Percentiles rank a stretch among this genome's conserved stretches.
Conservation (phyloP, 2,329 filamentous ascomycete genomes). For the Madurella fahalii region DNA sequence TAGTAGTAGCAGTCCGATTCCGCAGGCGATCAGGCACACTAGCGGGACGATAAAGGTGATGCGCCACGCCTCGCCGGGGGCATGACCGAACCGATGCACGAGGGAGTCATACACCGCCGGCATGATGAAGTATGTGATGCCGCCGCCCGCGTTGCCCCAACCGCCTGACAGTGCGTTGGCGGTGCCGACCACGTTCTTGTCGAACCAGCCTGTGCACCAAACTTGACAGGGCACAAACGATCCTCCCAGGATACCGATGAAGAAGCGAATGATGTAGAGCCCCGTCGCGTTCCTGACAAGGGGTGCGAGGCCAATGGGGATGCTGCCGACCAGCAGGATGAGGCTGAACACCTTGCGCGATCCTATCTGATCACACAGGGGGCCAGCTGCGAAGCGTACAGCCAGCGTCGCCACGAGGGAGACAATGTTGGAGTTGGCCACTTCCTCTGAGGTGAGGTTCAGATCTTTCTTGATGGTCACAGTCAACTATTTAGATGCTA, state of each 20-base stretch:
- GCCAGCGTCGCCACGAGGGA: conserved; percentile 70
- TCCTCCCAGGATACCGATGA: conserved; percentile 73
- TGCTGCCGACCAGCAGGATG: conserved; percentile 66
- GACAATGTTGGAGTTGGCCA: conserved; percentile 88
- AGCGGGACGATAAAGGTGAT: conserved; percentile 82
- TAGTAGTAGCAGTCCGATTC: conserved; percentile 62
- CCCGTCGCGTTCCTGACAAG: conserved; percentile 64
- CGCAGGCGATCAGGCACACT: conserved; percentile 64
- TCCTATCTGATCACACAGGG: conserved; percentile 77
- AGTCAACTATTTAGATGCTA: conserved; percentile 50
- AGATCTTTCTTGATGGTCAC: conserved; percentile 79
- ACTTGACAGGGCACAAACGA: conserved; percentile 85
- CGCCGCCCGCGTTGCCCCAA: conserved; percentile 81
- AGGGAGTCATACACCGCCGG: conserved; percentile 70
- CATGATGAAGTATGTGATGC: conserved; percentile 92
- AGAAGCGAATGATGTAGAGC: conserved; percentile 71
- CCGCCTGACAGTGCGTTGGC: conserved; percentile 82
- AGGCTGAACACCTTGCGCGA: conserved; percentile 74
- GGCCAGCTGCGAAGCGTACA: conserved; percentile 72
- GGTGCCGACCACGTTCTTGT: conserved; percentile 86
- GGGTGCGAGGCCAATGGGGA: conserved; percentile 81
- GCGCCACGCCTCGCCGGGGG: conserved; percentile 70
- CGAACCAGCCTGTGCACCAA: conserved; percentile 89
- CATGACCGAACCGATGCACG: conserved; percentile 42
- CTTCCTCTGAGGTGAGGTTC: conserved; percentile 61